phyloP scores from a whole-genome alignment of 192 early-diverging fungal genomes.

The Podochytrium sp. region DNA sequence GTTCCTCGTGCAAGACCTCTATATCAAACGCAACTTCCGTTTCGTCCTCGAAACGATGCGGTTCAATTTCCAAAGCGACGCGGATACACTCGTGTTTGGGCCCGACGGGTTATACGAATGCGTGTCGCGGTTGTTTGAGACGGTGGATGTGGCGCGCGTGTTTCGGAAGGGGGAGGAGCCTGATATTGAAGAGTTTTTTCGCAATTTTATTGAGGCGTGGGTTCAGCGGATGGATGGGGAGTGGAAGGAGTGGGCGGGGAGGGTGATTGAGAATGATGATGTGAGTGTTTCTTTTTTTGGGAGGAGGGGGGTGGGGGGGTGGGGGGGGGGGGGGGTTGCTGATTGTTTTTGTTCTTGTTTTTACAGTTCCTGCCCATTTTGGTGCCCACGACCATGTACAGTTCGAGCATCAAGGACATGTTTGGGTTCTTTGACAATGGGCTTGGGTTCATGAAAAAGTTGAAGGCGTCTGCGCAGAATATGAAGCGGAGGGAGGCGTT shows the following conservation, averaged over 20 bases:
- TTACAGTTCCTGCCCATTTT: conserved; percentile 47
- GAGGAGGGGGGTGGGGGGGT: too few species aligned
- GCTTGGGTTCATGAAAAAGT: conserved; percentile 67
- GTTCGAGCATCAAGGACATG: conserved; percentile 78
- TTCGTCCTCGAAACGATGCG: conserved; percentile 41
- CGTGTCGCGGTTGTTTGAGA: conserved; percentile 12
- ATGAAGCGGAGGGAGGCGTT: conserved; percentile 55
- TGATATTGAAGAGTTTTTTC: conserved; percentile 75
- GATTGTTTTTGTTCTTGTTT: background rate
- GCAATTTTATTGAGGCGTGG: conserved; percentile 70
- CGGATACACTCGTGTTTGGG: conserved; percentile 26
- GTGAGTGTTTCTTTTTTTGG: conserved; percentile 43
- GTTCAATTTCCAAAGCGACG: conserved; percentile 36
- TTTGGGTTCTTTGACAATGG: conserved; percentile 80
- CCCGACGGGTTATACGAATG: conserved; percentile 19
- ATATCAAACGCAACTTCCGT: conserved; percentile 40
- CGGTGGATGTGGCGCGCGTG: conserved; percentile 6
- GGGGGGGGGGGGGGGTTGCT: too few species aligned
- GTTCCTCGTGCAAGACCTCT: conserved; percentile 47
- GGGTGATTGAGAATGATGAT: conserved; percentile 69
- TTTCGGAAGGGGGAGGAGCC: background rate
- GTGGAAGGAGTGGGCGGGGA: conserved; percentile 73
- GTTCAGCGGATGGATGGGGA: conserved; percentile 62
- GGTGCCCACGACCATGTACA: conserved; percentile 59
- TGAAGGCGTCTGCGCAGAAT: conserved; percentile 68